Conservation (phyloP, 352 stramenopile genomes). For the Aphanomyces cochlioides region DNA sequence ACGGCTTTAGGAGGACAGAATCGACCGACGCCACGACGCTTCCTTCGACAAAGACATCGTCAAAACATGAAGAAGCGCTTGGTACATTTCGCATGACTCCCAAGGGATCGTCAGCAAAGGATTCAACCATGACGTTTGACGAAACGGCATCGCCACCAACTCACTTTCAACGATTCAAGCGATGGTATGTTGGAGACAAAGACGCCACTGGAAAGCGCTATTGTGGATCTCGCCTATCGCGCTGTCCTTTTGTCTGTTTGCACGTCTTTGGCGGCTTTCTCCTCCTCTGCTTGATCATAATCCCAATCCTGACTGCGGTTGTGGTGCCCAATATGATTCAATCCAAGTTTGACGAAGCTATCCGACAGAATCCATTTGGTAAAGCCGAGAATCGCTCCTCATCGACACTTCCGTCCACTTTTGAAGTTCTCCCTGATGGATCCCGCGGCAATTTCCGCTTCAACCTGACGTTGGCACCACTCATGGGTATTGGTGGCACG, state of each 20-base stretch:
- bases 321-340: conserved; percentile 22
- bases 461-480: conserved; percentile 10
- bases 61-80: no score
- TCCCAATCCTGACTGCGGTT: conserved; percentile 26
- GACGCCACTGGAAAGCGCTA: conserved; percentile 15
- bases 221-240: conserved; percentile 11
- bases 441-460: conserved; percentile 21
- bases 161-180: neutral
- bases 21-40: neutral
- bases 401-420: neutral
- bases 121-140: neutral
- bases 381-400: neutral
- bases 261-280: conserved; percentile 8
- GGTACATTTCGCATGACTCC: no score
- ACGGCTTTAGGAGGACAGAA: neutral
- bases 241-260: conserved; percentile 26
- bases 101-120: neutral
- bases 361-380: conserved; percentile 10
- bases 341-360: conserved; percentile 24
- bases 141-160: neutral
- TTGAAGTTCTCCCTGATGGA: conserved; percentile 16
- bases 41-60: no score
- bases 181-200: conserved; percentile 23
- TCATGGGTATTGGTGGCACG: conserved; percentile 21
- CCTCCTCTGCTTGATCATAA: conserved; percentile 17